These are phyloP conservation scores for Cadophora gregata DNA, from an alignment of 2,329 filamentous ascomycete genomes.

Conservation along the genomic window DNA sequence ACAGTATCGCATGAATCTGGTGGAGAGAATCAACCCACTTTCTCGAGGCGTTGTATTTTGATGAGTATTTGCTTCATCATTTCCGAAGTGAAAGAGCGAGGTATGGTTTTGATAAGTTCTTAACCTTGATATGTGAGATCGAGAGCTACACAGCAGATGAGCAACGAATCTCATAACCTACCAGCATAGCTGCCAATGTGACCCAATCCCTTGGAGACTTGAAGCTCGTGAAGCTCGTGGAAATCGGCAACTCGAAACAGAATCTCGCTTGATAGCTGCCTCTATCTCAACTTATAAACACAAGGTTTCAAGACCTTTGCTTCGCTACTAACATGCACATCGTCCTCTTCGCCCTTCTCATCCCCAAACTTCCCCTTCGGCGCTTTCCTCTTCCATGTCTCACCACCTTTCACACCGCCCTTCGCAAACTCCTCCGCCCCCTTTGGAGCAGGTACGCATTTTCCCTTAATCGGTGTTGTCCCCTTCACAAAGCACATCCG, in stretches of 20 bases:
- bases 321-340: constrained; percentile 69
- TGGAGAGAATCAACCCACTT: not conserved
- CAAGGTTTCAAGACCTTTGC: constrained; percentile 83
- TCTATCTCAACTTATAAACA: constrained; percentile 82
- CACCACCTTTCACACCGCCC: constrained; percentile 54
- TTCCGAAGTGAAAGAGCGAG: not conserved
- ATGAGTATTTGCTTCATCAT: not conserved
- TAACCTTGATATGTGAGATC: not conserved
- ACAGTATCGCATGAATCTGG: constrained; percentile 34
- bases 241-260: not conserved
- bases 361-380: constrained; percentile 80
- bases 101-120: not conserved
- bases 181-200: not conserved
- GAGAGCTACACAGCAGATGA: constrained; percentile 1
- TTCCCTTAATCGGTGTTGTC: constrained; percentile 75
- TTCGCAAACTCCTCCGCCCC: constrained; percentile 45
- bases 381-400: constrained; percentile 71
- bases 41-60: not conserved
- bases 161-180: constrained; percentile 3
- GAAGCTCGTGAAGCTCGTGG: not conserved
- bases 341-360: constrained; percentile 67
- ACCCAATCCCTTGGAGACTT: not conserved
- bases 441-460: constrained; percentile 60
- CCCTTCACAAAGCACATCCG: constrained; percentile 93
- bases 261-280: not conserved